A percentile compares a stretch with the other conserved stretches of the same genome.
Evolutionary conservation across 2,329 filamentous ascomycete species (phyloP).

Genomic region (Pseudocercospora pini-densiflorae): DNA sequence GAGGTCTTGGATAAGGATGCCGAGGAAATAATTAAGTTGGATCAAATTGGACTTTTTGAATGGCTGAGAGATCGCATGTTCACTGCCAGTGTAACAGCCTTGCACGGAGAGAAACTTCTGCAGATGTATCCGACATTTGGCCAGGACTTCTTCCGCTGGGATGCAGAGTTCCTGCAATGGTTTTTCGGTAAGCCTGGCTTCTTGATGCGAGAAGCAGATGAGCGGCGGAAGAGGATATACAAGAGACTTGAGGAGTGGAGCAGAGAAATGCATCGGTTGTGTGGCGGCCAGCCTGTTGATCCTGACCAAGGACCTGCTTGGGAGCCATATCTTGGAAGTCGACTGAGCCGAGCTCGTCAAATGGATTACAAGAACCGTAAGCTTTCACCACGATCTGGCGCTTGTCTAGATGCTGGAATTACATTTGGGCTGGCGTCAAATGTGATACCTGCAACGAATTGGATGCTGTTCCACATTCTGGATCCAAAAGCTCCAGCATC

Average conservation of each 20-base stretch:
- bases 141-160: conserved; percentile 39
- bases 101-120: conserved; percentile 38
- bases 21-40: conserved; percentile 24
- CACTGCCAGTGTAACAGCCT: conserved; percentile 35
- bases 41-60: conserved; percentile 34
- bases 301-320: conserved; percentile 30
- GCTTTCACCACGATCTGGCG: conserved; percentile 29
- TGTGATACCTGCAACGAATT: conserved; percentile 39
- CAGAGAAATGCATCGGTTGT: conserved; percentile 30
- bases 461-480: conserved; percentile 42
- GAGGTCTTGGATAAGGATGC: conserved; percentile 30
- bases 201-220: conserved; percentile 31
- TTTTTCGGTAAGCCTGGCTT: conserved; percentile 37
- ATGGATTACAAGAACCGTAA: conserved; percentile 31
- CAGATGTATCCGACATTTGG: conserved; percentile 37
- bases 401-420: conserved; percentile 38
- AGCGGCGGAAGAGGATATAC: conserved; percentile 30
- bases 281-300: conserved; percentile 34
- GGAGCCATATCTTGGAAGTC: conserved; percentile 38
- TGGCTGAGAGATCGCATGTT: conserved; percentile 40
- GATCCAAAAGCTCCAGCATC: conserved; percentile 32
- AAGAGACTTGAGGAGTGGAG: conserved; percentile 35
- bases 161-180: conserved; percentile 35
- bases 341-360: conserved; percentile 38
- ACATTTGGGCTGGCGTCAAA: conserved; percentile 40